Evolutionary conservation across 2,329 filamentous ascomycete species (phyloP).

Genomic region (Raffaelea deltoideospora): DNA sequence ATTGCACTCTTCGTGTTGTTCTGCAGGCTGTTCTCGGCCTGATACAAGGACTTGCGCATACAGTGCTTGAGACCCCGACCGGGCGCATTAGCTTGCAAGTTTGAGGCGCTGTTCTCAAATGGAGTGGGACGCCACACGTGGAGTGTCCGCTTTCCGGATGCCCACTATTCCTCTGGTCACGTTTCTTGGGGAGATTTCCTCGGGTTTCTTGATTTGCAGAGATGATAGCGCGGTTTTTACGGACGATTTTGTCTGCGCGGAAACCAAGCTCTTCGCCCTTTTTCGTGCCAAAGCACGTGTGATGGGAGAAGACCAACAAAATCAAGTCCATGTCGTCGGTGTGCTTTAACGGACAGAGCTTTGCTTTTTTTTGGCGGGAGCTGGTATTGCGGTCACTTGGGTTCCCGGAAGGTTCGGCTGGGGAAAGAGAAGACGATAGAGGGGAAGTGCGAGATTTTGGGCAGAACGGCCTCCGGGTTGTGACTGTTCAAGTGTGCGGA

Average conservation of each 20-base stretch:
- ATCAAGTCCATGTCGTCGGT: slow-evolving; percentile 82
- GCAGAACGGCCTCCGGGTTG: too few relatives aligned
- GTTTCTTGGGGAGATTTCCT: slow-evolving; percentile 23
- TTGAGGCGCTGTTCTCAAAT: slow-evolving; percentile 20
- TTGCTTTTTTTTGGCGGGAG: slow-evolving; percentile 10
- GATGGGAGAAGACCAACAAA: slow-evolving; percentile 88
- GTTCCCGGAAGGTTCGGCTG: neutral
- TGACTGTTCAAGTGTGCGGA: too few relatives aligned
- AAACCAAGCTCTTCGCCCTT: slow-evolving; percentile 14
- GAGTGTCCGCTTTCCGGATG: slow-evolving; percentile 22
- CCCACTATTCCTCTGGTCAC: too few relatives aligned
- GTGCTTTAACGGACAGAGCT: slow-evolving; percentile 64
- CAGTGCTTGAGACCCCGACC: slow-evolving; percentile 33
- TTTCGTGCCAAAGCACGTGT: slow-evolving; percentile 11
- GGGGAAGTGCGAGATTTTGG: too few relatives aligned
- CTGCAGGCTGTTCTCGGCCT: too few relatives aligned
- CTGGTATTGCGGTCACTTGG: neutral
- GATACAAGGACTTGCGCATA: too few relatives aligned
- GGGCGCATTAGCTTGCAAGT: slow-evolving; percentile 40
- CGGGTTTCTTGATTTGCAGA: slow-evolving; percentile 20
- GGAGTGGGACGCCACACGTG: slow-evolving; percentile 31
- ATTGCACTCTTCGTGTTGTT: too few relatives aligned
- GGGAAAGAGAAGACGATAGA: too few relatives aligned
- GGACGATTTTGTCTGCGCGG: slow-evolving; percentile 83
- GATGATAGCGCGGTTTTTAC: slow-evolving; percentile 73